Evolutionary conservation across 305 asterid species (phyloP).

Genomic region (Fraxinus greggii): DNA sequence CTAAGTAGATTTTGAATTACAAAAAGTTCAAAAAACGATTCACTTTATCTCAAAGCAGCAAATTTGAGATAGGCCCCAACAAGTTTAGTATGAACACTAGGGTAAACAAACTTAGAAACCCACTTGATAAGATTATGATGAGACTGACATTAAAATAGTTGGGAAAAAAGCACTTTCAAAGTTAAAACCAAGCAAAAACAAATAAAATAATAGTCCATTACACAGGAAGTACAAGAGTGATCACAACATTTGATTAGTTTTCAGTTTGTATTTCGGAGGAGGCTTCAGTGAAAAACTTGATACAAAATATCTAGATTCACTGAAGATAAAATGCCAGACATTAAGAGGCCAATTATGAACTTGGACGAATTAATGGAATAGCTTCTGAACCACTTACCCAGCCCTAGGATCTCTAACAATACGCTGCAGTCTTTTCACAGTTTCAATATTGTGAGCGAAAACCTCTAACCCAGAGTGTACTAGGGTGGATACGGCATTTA

Average conservation of each 20-base stretch:
- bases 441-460: slow-evolving; percentile 91
- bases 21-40: not conserved
- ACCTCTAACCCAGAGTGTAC: slow-evolving; percentile 90
- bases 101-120: not conserved
- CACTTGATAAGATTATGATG: not conserved
- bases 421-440: slow-evolving; percentile 83
- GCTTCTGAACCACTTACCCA: slow-evolving; percentile 54
- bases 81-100: not conserved
- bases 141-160: not conserved
- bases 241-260: not conserved
- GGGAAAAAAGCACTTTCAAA: not conserved
- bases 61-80: not conserved
- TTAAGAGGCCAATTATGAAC: not conserved
- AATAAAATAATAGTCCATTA: not conserved
- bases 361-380: slow-evolving; percentile 16
- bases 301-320: not conserved
- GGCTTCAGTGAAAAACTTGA: not conserved
- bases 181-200: not conserved
- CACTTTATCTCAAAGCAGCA: not conserved
- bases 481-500: slow-evolving; percentile 66
- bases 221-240: not conserved
- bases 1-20: not conserved
- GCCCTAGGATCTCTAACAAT: slow-evolving; percentile 98
- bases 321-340: not conserved
- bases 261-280: not conserved